A percentile compares a stretch with the other conserved stretches of the same genome.
These are phyloP conservation scores for Termitomyces heimii DNA, from an alignment of 768 basidiomycete genomes.

Conservation along the genomic window DNA sequence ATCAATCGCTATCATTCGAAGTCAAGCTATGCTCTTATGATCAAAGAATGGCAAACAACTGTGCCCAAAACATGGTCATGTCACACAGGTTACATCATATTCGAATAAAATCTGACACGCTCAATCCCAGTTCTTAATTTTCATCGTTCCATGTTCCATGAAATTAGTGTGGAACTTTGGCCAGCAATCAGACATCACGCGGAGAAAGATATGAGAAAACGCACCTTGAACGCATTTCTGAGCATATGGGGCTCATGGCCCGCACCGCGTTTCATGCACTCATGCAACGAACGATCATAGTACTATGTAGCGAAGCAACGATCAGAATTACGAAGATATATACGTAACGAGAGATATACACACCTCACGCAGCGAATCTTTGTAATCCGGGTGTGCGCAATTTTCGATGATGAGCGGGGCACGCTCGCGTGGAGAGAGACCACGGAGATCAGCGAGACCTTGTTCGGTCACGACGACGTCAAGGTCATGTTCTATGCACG, in stretches of 20 bases:
- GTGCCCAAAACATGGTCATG: neutral
- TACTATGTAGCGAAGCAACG: conserved; percentile 20
- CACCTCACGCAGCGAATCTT: conserved; percentile 33
- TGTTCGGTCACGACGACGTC: conserved; percentile 45
- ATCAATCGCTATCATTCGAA: neutral
- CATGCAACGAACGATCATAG: conserved; percentile 35
- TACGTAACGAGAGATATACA: neutral
- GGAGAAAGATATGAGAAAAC: neutral
- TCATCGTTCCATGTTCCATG: conserved; percentile 28
- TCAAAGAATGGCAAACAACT: neutral
- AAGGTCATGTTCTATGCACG: conserved; percentile 35
- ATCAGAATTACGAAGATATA: neutral
- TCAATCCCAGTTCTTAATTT: conserved; percentile 24
- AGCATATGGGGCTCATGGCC: conserved; percentile 47
- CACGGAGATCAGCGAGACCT: conserved; percentile 41
- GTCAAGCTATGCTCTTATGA: neutral
- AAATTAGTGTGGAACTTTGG: conserved; percentile 18
- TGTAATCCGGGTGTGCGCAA: conserved; percentile 43
- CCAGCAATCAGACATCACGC: neutral
- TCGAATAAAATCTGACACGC: neutral
- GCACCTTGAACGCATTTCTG: conserved; percentile 16
- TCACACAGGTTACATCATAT: too few relatives aligned
- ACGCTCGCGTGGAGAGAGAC: conserved; percentile 39
- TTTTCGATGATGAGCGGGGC: conserved; percentile 41
- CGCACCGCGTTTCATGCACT: conserved; percentile 36